Conservation (phyloP, 2,329 filamentous ascomycete genomes). For the Neoarthrinium moseri region DNA sequence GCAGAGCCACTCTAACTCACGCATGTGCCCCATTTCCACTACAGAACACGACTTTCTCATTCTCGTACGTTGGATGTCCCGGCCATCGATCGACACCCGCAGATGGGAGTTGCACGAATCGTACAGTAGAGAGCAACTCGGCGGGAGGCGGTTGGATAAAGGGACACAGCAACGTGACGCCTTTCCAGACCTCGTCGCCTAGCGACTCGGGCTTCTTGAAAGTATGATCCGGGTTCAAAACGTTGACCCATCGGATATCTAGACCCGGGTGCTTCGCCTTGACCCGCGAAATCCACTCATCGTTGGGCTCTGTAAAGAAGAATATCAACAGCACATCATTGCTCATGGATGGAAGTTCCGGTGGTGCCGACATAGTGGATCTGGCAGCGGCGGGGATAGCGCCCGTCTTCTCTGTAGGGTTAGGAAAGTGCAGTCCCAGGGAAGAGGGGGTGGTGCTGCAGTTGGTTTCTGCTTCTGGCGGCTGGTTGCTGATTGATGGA, state of each 20-base stretch:
- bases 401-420: no score
- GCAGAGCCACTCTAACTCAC: no score
- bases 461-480: no score
- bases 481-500: no score
- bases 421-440: no score
- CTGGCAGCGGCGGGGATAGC: no score
- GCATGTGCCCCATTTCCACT: conserved; percentile 58
- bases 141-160: conserved; percentile 27
- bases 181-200: conserved; percentile 30
- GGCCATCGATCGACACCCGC: conserved; percentile 43
- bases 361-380: background rate
- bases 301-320: conserved; percentile 26
- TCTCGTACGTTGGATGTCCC: conserved; percentile 36
- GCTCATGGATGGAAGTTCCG: conserved; percentile 13
- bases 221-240: conserved; percentile 13
- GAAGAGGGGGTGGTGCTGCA: no score
- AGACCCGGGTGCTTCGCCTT: conserved; percentile 35
- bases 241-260: conserved; percentile 32
- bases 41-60: conserved; percentile 49
- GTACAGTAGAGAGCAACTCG: conserved; percentile 31
- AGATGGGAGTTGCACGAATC: conserved; percentile 42
- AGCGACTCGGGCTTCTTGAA: conserved; percentile 14
- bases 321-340: conserved; percentile 40
- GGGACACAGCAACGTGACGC: conserved; percentile 37
- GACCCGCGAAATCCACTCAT: conserved; percentile 33